A percentile compares a stretch with the other conserved stretches of the same genome.
These are phyloP conservation scores for Effrenium voratum DNA, from an alignment of 73 alveolate genomes.

Conservation along the genomic window DNA sequence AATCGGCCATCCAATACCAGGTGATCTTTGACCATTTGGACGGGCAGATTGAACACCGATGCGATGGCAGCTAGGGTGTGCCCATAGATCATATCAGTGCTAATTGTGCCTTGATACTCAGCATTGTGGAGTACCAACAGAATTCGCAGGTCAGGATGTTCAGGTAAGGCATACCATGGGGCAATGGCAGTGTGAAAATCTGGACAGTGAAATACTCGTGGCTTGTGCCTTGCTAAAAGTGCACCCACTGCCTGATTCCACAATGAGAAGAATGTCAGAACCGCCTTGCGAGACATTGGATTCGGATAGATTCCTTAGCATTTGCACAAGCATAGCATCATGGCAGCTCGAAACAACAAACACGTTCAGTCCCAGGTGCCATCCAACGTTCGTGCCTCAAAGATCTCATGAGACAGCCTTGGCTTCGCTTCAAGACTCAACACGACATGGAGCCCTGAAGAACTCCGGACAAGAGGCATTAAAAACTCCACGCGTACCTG, in stretches of 20 bases:
- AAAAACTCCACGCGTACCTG: slow-evolving; percentile 31
- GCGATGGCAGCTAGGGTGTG: slow-evolving; percentile 6
- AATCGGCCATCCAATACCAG: slow-evolving; percentile 68
- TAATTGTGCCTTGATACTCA: slow-evolving; percentile 66
- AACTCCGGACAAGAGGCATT: background rate
- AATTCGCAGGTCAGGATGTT: slow-evolving; percentile 24
- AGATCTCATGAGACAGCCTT: slow-evolving; percentile 34
- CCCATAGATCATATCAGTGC: slow-evolving; percentile 62
- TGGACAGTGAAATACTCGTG: slow-evolving; percentile 58
- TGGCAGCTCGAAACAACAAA: background rate
- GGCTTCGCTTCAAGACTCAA: background rate
- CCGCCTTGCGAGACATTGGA: slow-evolving; percentile 21
- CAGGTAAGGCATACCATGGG: slow-evolving; percentile 33
- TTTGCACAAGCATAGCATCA: background rate
- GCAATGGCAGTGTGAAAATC: slow-evolving; percentile 66
- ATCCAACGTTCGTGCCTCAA: background rate
- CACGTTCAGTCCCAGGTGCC: background rate
- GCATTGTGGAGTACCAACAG: slow-evolving; percentile 71
- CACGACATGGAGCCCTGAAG: no score
- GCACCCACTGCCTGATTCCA: slow-evolving; percentile 90
- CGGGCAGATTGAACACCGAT: slow-evolving; percentile 29
- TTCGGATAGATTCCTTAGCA: slow-evolving; percentile 45
- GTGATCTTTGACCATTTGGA: background rate
- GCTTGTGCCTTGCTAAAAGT: slow-evolving; percentile 41
- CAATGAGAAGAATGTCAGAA: slow-evolving; percentile 50